Conservation (phyloP, 345 rosid species). For the Pistacia integerrima region DNA sequence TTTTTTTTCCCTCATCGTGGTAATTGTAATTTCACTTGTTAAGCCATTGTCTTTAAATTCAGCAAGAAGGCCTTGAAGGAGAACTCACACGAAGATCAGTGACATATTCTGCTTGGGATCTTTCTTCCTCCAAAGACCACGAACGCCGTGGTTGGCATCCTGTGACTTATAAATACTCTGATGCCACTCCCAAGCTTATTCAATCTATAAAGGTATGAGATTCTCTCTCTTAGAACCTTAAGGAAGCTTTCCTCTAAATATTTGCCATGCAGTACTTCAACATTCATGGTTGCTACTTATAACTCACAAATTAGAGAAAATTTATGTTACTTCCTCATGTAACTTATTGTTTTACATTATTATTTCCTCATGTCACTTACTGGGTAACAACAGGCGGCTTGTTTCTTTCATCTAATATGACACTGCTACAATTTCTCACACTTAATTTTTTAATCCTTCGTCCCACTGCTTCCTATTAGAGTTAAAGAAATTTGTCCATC, state of each 20-base stretch:
- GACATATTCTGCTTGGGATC: conserved; percentile 86
- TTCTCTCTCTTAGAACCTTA: not conserved
- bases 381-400: not conserved
- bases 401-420: not conserved
- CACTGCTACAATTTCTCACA: not conserved
- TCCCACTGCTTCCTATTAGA: not conserved
- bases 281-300: not conserved
- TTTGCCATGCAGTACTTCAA: no score
- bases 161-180: conserved; percentile 75
- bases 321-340: not conserved
- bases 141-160: conserved; percentile 97
- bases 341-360: not conserved
- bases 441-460: not conserved
- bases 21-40: conserved; percentile 5
- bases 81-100: conserved; percentile 80
- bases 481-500: not conserved
- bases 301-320: not conserved
- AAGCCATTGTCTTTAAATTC: conserved; percentile 16
- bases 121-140: conserved; percentile 69
- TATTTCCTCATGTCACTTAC: not conserved
- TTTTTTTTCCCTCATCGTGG: not conserved
- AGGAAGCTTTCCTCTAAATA: not conserved
- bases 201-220: conserved; percentile 71
- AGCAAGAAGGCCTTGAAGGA: conserved; percentile 83
- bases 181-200: conserved; percentile 70